Evolutionary conservation across 2,329 filamentous ascomycete genomes (phyloP), one percentile per base, ranked within the genome.

Genomic region (Claviceps arundinis): DNA sequence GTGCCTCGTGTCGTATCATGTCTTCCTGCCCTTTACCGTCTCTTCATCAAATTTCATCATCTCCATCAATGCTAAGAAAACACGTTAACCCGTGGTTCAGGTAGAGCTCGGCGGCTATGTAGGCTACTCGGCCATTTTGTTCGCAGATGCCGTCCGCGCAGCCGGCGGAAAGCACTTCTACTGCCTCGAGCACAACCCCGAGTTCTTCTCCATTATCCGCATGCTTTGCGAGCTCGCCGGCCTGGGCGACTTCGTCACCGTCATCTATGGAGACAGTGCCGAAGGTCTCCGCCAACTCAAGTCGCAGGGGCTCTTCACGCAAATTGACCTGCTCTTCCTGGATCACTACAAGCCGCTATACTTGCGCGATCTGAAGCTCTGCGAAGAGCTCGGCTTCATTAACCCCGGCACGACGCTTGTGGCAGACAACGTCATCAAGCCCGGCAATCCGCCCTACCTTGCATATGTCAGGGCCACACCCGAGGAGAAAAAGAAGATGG

Each of bases 291-390:
- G 75, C 48, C 75, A 78, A 5, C 70, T 91, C 4, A 72, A 81
- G 56, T 60, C 68, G 1, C 64, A 71, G 3, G 80, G 80, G 0
- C 60, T 63, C 4, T 63, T 89, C 24, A 66, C 71, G 24, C 73
- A 75, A 46, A 78, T 89, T 54, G 85, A 89, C 59, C 68, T 90
- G 41, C 71, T 89, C 65, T 91, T 93, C 65, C 69, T 93, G 38
- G 88, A 93, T 60, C 87, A 93, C 65, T 84, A 84, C 67, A 90
- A 91, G 66, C 83, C 84, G 0, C 78, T 82, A 0, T 93, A 91
- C 63, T 79, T 77, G 1, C 75, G 78, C 0, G 88, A 93, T 59
- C 66, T 91, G 55, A 89, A 89, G 68, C 74, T 89, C 0, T 87
- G 83, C 62, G 87, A 93, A 68, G 74, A 85, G 41, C 69, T 90